Evolutionary conservation across 2,329 filamentous ascomycete species (phyloP).

Genomic region (Fusarium armeniacum): DNA sequence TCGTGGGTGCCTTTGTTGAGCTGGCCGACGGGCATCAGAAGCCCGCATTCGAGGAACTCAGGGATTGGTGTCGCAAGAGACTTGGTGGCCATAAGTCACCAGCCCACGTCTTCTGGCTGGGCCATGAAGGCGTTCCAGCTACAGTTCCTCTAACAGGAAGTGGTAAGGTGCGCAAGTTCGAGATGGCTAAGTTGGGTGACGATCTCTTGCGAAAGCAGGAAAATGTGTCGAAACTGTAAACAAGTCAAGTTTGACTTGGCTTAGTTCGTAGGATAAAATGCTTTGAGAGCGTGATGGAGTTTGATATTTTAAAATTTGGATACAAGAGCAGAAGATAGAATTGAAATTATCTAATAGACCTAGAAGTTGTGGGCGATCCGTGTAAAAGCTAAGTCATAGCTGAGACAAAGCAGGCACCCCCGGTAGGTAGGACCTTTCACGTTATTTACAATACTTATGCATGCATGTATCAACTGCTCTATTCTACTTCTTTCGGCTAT

Average conservation of each 20-base stretch:
- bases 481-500: no score
- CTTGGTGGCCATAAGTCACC: slow-evolving; percentile 79
- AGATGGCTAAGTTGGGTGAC: slow-evolving; percentile 70
- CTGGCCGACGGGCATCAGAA: slow-evolving; percentile 54
- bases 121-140: slow-evolving; percentile 68
- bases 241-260: background rate
- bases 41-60: slow-evolving; percentile 68
- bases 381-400: background rate
- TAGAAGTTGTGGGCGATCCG: background rate
- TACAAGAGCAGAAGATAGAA: background rate
- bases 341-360: background rate
- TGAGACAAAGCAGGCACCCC: background rate
- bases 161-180: slow-evolving; percentile 78
- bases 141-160: slow-evolving; percentile 77
- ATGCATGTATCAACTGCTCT: no score
- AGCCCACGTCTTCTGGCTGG: slow-evolving; percentile 81
- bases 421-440: background rate
- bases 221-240: slow-evolving; percentile 61
- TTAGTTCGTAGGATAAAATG: slow-evolving; percentile 1
- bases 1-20: slow-evolving; percentile 75
- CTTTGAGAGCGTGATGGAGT: slow-evolving; percentile 9
- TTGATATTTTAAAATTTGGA: background rate
- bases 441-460: background rate
- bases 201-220: slow-evolving; percentile 66
- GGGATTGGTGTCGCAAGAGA: slow-evolving; percentile 72